phyloP scores from a whole-genome alignment of 768 basidiomycete genomes.

The Kwoniella newhampshirensis region DNA sequence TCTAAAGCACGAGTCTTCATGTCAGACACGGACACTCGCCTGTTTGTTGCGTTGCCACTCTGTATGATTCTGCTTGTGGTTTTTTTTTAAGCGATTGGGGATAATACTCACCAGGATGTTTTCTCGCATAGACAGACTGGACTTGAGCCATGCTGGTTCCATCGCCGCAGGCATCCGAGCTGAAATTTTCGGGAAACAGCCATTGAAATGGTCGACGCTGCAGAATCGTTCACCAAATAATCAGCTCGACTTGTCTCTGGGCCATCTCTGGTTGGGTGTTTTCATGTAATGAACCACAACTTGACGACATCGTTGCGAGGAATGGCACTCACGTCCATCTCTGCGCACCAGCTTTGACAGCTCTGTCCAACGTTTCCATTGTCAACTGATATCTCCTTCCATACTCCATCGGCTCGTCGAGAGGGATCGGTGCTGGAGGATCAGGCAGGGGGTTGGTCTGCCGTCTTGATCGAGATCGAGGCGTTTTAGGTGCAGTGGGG shows the following conservation, averaged over 20 bases:
- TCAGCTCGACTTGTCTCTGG: neutral
- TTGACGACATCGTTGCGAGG: neutral
- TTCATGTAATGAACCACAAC: neutral
- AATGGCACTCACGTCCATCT: conserved; percentile 48
- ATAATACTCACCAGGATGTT: conserved; percentile 40
- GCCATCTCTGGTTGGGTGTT: neutral
- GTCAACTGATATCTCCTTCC: conserved; percentile 41
- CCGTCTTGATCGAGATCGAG: conserved; percentile 2
- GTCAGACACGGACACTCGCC: no score
- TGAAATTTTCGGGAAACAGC: conserved; percentile 32
- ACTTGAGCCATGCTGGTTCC: conserved; percentile 29
- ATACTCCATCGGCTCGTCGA: conserved; percentile 23
- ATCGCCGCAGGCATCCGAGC: conserved; percentile 22
- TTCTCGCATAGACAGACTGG: conserved; percentile 28
- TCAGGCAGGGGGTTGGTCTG: conserved; percentile 14
- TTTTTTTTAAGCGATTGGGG: no score
- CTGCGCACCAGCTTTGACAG: conserved; percentile 43
- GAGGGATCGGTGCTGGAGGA: conserved; percentile 7
- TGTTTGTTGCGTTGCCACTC: no score
- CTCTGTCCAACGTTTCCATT: conserved; percentile 43
- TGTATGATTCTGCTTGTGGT: no score
- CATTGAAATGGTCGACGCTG: conserved; percentile 25
- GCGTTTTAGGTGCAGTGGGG: conserved; percentile 16
- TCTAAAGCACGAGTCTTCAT: conserved; percentile 13
- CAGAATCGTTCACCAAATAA: neutral